These are phyloP conservation scores for Vanrija pseudolonga DNA, from an alignment of 1,284 basidiomycete genomes.

Conservation along the genomic window DNA sequence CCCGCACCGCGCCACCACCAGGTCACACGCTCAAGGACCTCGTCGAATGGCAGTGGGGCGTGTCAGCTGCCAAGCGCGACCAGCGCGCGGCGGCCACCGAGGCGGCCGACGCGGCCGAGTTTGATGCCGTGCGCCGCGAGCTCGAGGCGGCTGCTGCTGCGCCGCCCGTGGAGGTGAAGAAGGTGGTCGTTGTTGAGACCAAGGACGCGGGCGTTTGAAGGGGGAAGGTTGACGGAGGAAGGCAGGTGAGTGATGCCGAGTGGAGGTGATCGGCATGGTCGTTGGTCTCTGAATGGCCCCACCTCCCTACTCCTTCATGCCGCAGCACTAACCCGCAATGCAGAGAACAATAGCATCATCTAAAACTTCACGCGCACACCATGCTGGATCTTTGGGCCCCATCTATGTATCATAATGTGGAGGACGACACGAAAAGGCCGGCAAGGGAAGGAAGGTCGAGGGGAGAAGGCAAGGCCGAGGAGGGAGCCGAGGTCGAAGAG, in stretches of 20 bases:
- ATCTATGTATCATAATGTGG: constrained; percentile 6
- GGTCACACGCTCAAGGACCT: constrained; percentile 64
- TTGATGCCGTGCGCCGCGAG: constrained; percentile 41
- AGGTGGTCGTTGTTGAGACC: too few relatives aligned
- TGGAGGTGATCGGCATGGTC: too few relatives aligned
- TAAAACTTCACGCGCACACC: constrained; percentile 2
- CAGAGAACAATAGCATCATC: neutral
- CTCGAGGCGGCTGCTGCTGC: constrained; percentile 21
- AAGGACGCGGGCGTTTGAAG: too few relatives aligned
- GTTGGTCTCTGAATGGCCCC: too few relatives aligned
- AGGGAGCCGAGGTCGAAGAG: too few relatives aligned
- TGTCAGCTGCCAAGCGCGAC: constrained; percentile 25
- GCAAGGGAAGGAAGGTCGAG: neutral
- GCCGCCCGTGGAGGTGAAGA: neutral
- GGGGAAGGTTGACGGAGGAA: too few relatives aligned
- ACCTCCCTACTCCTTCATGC: too few relatives aligned
- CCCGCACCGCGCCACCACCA: constrained; percentile 65
- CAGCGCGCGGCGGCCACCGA: constrained; percentile 17
- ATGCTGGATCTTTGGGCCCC: constrained; percentile 21
- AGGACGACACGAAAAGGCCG: neutral
- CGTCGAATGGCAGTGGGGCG: constrained; percentile 64
- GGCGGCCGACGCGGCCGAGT: constrained; percentile 26
- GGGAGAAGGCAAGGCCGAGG: too few relatives aligned
- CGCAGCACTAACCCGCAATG: too few relatives aligned
- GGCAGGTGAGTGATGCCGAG: neutral